Percentiles rank a stretch among this genome's conserved stretches.
Evolutionary conservation across 306 rosid genomes (phyloP).

Genomic region (Prunus campanulata): DNA sequence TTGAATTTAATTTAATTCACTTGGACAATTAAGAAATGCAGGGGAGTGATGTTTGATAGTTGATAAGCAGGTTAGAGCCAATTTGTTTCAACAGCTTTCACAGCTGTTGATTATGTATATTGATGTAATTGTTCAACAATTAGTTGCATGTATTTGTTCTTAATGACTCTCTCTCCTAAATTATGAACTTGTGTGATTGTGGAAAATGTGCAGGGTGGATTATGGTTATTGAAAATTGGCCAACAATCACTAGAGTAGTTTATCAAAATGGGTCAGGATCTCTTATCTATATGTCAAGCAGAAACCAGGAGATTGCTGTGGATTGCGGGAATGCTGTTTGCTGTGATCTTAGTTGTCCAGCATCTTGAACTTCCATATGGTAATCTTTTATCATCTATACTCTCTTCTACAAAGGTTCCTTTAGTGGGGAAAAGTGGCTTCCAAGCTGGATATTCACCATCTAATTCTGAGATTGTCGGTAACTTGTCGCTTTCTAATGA

Average conservation of each 20-base stretch:
- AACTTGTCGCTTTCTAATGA: slow-evolving; percentile 19
- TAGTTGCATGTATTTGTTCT: not conserved
- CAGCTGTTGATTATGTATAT: not conserved
- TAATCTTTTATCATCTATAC: slow-evolving; percentile 34
- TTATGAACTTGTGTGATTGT: slow-evolving; percentile 1
- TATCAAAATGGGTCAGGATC: slow-evolving; percentile 55
- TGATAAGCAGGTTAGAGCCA: slow-evolving; percentile 3
- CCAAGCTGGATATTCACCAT: slow-evolving; percentile 26
- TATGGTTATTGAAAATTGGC: slow-evolving; percentile 32
- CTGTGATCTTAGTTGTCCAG: slow-evolving; percentile 45
- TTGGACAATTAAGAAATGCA: slow-evolving; percentile 4
- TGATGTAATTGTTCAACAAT: not conserved
- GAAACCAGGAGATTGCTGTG: slow-evolving; percentile 52
- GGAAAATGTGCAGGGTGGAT: slow-evolving; percentile 38
- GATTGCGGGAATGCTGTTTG: slow-evolving; percentile 52
- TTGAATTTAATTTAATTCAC: not conserved
- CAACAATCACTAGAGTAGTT: slow-evolving; percentile 14
- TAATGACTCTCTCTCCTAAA: not conserved
- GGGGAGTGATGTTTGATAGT: not conserved
- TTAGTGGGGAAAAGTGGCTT: slow-evolving; percentile 21
- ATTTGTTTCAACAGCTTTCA: not conserved
- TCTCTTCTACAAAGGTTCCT: slow-evolving; percentile 33
- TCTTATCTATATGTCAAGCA: slow-evolving; percentile 34
- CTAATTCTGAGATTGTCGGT: slow-evolving; percentile 20
- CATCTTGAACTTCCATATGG: slow-evolving; percentile 52